Evolutionary conservation across 2,329 filamentous ascomycete genomes (phyloP), one percentile per base, ranked within the genome.

Genomic region (Hypoxylon sp.): DNA sequence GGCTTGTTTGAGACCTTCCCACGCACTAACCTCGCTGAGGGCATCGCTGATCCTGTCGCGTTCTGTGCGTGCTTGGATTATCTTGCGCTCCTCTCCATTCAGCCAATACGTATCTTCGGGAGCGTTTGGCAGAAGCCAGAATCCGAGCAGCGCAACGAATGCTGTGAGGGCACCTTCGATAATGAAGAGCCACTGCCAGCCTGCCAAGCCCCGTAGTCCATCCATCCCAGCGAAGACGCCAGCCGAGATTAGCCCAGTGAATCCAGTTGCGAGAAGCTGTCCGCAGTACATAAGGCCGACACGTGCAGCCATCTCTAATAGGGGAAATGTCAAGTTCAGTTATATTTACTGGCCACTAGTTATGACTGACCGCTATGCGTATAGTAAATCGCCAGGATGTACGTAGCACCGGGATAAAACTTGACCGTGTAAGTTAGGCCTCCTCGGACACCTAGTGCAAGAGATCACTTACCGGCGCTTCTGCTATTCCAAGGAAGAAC

Each of bases 91-190:
- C 19, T 83, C 81, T 1, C 78, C 77, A 1, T 75, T 83, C 48
- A 87, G 79, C 76, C 85, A 85, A 6, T 76, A 75, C 0, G 83
- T 82, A 27, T 81, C 80, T 31, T 81, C 75, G 7, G 76, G 80
- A 56, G 77, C 80, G 68, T 79, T 79, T 7, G 80, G 82, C 15
- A 83, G 81, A 31, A 84, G 66, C 86, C 87, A 92, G 79, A 89
- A 91, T 4, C 85, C 87, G 1, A 82, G 77, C 3, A 90, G 71
- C 1, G 88, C 90, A n/a, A 91, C 83, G 1, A 91, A 2, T 2
- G 90, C 82, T 0, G 89, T 91, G 0, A 83, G 82, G 3, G 90
- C 80, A 0, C 90, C 90, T 79, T 89, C 85, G 42, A 88, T 80
- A 54, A 88, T 82, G 68, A 85, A 85, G 27, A 85, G 83, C 84